Base-by-base conservation (phyloP, 495 filamentous ascomycete species). In the Lichina pygmaea region DNA sequence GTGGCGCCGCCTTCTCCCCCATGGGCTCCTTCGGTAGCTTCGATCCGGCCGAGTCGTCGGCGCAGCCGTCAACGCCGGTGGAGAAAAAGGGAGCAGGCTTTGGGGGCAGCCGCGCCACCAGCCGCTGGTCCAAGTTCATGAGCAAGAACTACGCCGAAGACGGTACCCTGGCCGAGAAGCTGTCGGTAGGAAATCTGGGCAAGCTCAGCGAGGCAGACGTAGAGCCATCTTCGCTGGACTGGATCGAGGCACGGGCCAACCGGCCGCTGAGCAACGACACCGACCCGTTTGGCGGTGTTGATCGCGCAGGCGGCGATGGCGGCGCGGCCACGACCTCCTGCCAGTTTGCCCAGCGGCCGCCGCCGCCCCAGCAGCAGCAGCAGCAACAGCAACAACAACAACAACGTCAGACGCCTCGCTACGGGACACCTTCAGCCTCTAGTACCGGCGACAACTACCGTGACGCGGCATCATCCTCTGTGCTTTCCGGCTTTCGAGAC, bases 21-120 rank as follows among this genome's bases (percentile, higher is more conserved):
- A 80, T 86, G 64, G 82, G 83, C 30, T 72, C 77, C n/a, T 93
- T 93, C 60, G 82, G 85, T 9, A 86, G 70, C 47, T 93, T 93
- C 55, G 73, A 73, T 8, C 56, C 85, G 17, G 68, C 66, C n/a
- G 54, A 61, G 11, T 54, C 52, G 31, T 47, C 57, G 6, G 58
- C 58, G 12, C 65, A 64, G 37, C 52, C 55, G 37, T 49, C 51
- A 16, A 70, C 72, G 17, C 68, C 74, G 12, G 57, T 60, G 34
- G 81, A 92, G 46, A 89, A 84, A 64, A 68, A 72, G 49, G 50
- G 24, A 24, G 24, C 70, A 36, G 73, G 74, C 2, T 72, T 75
- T 55, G 77, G 72, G 40, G 79, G 71, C 50, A 52, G 72, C 24
- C 66, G 81, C 34, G 74, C 77, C 10, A 80, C 84, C 53, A 92